Percentiles rank a stretch among this genome's conserved stretches.
These are phyloP conservation scores for Stephanodiscus triporus DNA, from an alignment of 108 stramenopile species.

Conservation along the genomic window DNA sequence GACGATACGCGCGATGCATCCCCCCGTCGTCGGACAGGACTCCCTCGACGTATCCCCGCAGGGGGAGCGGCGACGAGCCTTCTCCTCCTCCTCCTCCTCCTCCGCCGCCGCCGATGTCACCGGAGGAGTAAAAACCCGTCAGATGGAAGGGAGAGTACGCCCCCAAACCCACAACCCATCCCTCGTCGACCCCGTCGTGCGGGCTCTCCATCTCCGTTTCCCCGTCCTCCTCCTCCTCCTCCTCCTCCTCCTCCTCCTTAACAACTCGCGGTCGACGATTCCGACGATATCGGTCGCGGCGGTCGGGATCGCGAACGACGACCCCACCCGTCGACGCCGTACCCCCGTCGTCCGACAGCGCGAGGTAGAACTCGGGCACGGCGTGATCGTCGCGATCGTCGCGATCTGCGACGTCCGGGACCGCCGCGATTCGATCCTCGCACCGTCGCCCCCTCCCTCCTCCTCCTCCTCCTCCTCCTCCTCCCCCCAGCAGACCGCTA, in stretches of 20 bases:
- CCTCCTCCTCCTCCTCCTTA: too few species aligned
- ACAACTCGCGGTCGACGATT: constrained; percentile 8
- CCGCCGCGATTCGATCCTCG: constrained; percentile 21
- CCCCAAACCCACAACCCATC: background rate
- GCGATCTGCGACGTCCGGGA: constrained; percentile 24
- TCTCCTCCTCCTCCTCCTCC: background rate
- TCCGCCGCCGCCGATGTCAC: background rate
- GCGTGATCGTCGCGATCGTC: background rate
- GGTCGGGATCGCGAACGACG: background rate
- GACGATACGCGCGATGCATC: constrained; percentile 38
- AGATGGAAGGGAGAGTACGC: constrained; percentile 34
- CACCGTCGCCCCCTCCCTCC: constrained; percentile 6
- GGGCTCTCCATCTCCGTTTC: constrained; percentile 24
- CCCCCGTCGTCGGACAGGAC: constrained; percentile 34
- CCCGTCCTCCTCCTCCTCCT: too few species aligned
- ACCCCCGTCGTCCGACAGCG: constrained; percentile 3
- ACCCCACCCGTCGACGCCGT: background rate
- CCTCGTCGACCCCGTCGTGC: constrained; percentile 9
- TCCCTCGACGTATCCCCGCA: constrained; percentile 23
- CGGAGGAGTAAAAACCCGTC: constrained; percentile 14
- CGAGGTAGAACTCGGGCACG: constrained; percentile 25
- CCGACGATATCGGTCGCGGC: constrained; percentile 8
- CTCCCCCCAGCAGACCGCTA: constrained; percentile 6
- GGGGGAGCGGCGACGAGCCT: background rate
- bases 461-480: background rate